phyloP scores from a whole-genome alignment of 2,329 filamentous ascomycete species.

The Cryoendolithus antarcticus region DNA sequence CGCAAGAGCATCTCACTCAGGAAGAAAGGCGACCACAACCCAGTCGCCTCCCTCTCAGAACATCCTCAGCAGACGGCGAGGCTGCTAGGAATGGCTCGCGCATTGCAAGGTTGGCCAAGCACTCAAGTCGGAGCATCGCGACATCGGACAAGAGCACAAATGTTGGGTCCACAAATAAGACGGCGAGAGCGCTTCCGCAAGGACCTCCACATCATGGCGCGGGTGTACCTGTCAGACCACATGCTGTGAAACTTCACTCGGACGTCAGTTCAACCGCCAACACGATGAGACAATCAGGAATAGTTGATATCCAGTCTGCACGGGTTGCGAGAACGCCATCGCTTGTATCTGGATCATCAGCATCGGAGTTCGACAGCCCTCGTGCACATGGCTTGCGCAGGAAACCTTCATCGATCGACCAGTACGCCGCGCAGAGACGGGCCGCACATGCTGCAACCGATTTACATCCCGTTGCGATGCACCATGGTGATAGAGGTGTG shows the following conservation, averaged over 20 bases:
- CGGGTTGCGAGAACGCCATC: slow-evolving; percentile 31
- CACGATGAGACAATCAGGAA: too few species aligned
- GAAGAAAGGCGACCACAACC: slow-evolving; percentile 3
- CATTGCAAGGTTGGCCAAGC: slow-evolving; percentile 15
- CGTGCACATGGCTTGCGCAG: slow-evolving; percentile 30
- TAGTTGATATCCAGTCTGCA: too few species aligned
- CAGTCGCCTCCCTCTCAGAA: slow-evolving; percentile 14
- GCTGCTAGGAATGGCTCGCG: slow-evolving; percentile 13
- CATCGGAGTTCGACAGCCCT: slow-evolving; percentile 34
- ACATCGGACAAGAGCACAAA: slow-evolving; percentile 8
- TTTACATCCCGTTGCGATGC: slow-evolving; percentile 8
- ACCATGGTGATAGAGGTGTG: slow-evolving; percentile 7
- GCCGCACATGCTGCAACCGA: slow-evolving; percentile 23
- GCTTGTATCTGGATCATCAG: slow-evolving; percentile 35
- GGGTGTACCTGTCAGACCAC: too few species aligned
- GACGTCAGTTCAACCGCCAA: slow-evolving; percentile 3
- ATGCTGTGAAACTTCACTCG: slow-evolving; percentile 6
- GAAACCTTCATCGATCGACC: slow-evolving; percentile 33
- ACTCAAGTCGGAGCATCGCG: slow-evolving; percentile 11
- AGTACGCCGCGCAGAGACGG: slow-evolving; percentile 19
- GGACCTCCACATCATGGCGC: too few species aligned
- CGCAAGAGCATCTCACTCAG: slow-evolving; percentile 1
- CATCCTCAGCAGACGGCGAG: slow-evolving; percentile 1
- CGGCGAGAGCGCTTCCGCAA: too few species aligned
- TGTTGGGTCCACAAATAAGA: too few species aligned